phyloP scores from a whole-genome alignment of 129 eudicot genomes.

The Saussurea involucrata region DNA sequence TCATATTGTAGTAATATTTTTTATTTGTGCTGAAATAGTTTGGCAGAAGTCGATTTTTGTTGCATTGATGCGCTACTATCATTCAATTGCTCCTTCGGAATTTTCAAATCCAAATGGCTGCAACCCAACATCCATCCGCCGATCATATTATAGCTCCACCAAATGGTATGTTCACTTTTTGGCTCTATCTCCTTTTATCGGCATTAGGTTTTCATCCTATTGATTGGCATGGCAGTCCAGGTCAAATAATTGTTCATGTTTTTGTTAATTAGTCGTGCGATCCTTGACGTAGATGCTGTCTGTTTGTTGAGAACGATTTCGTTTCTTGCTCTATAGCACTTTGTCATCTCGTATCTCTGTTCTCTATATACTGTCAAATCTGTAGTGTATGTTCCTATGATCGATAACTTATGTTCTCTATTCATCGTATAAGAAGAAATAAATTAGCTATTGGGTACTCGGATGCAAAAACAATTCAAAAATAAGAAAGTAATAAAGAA shows the following conservation, averaged over 20 bases:
- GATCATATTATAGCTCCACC: constrained; percentile 1
- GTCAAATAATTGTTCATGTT: not conserved
- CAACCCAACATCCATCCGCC: constrained; percentile 6
- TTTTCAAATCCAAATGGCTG: not conserved
- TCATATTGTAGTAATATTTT: no score
- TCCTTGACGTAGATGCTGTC: not conserved
- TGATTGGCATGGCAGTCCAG: not conserved
- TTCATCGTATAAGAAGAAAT: not conserved
- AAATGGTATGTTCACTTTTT: not conserved
- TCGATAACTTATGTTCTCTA: not conserved
- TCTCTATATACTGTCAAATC: not conserved
- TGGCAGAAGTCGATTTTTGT: not conserved
- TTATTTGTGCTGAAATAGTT: not conserved
- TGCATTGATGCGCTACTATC: not conserved
- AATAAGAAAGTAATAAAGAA: not conserved
- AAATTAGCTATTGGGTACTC: not conserved
- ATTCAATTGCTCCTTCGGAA: not conserved
- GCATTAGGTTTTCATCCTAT: not conserved
- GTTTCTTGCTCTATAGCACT: not conserved
- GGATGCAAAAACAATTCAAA: not conserved
- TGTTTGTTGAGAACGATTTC: not conserved
- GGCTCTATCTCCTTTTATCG: not conserved
- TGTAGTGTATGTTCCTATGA: not conserved
- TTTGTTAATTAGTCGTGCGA: constrained; percentile 1
- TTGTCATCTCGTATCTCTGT: not conserved